These are phyloP conservation scores for Diutina neorugosa DNA, from an alignment of 1,139 yeast genomes.

Conservation along the genomic window DNA sequence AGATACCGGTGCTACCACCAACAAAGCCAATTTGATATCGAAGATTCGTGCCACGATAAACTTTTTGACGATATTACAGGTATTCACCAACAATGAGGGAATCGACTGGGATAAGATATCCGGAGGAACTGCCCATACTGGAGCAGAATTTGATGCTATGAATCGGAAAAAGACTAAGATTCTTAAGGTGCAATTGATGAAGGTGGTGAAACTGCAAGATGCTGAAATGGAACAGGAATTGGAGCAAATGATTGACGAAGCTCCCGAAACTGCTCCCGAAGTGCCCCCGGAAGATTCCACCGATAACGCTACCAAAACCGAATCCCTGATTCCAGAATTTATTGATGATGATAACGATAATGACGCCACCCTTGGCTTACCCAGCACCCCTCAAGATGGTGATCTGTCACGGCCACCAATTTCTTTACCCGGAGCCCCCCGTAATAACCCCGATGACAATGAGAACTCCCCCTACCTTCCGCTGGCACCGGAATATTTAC, in stretches of 20 bases:
- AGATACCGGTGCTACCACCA: conserved; percentile 12
- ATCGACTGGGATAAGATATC: conserved; percentile 22
- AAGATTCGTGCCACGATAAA: conserved; percentile 27
- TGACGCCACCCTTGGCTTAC: not conserved
- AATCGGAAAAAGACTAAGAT: conserved; percentile 25
- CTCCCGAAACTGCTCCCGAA: not conserved
- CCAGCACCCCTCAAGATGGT: not conserved
- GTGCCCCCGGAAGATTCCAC: not conserved
- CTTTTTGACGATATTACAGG: conserved; percentile 20
- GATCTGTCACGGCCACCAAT: not conserved
- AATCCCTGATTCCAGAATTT: not conserved
- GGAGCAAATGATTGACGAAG: conserved; percentile 17
- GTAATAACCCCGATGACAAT: not conserved
- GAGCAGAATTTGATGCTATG: conserved; percentile 16
- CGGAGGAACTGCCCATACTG: conserved; percentile 19
- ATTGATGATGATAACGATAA: not conserved
- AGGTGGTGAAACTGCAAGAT: conserved; percentile 16
- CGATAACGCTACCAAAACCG: not conserved
- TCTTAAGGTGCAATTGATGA: conserved; percentile 28
- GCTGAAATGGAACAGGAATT: conserved; percentile 20
- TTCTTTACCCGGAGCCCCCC: not conserved
- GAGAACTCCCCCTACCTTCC: not conserved
- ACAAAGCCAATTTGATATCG: conserved; percentile 12
- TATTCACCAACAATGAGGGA: conserved; percentile 17
- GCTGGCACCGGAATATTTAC: not conserved